phyloP scores from a whole-genome alignment of 768 basidiomycete species.

The Tephrocybe sp. region DNA sequence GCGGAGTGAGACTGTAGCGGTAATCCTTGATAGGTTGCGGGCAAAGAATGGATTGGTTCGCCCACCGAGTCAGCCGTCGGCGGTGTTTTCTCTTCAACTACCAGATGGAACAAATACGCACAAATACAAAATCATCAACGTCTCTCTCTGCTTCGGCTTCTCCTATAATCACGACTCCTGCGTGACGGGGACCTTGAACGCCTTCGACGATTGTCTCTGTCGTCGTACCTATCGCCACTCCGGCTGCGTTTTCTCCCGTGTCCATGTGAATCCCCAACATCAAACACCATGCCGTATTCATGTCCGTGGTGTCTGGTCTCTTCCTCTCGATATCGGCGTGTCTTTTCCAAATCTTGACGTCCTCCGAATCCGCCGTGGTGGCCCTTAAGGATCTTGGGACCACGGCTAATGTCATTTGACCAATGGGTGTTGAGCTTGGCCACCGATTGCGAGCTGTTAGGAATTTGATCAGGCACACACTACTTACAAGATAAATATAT shows the following conservation, averaged over 20 bases:
- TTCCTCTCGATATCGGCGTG: constrained; percentile 62
- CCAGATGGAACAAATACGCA: constrained; percentile 11
- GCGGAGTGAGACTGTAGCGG: neutral
- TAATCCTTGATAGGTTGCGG: neutral
- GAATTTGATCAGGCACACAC: constrained; percentile 17
- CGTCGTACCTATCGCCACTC: constrained; percentile 42
- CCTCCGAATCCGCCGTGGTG: constrained; percentile 59
- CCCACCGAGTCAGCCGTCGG: neutral
- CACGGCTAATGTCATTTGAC: constrained; percentile 74
- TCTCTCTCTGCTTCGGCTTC: constrained; percentile 21
- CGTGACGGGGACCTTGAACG: constrained; percentile 35
- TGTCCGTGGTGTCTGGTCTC: constrained; percentile 27
- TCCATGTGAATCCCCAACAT: constrained; percentile 40
- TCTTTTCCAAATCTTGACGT: constrained; percentile 71
- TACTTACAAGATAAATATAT: constrained; percentile 2
- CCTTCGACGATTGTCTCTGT: constrained; percentile 28
- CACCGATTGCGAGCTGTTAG: constrained; percentile 85
- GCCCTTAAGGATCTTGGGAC: constrained; percentile 26
- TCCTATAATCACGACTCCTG: constrained; percentile 18
- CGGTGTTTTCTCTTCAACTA: constrained; percentile 1
- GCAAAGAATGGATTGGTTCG: neutral
- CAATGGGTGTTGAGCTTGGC: constrained; percentile 78
- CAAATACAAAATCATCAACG: constrained; percentile 12
- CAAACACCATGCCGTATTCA: constrained; percentile 83
- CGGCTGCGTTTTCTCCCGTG: constrained; percentile 50